phyloP scores from a whole-genome alignment of 176 grass and related monocot species.

The Chloris gayana region DNA sequence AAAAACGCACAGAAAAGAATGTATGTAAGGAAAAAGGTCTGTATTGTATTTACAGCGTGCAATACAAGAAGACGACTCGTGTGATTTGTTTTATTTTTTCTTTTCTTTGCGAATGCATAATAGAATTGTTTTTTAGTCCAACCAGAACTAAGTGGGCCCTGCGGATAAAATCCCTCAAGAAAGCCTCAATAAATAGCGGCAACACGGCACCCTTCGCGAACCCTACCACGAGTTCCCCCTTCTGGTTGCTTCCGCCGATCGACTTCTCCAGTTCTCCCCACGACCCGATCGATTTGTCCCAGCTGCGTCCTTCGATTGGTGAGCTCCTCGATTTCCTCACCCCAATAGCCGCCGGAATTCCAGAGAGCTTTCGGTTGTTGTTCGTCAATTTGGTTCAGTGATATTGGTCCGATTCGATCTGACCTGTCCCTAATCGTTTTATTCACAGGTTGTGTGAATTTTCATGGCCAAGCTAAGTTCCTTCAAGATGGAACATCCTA shows the following conservation, averaged over 20 bases:
- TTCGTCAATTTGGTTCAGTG: slow-evolving; percentile 3
- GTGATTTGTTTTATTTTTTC: too few species aligned
- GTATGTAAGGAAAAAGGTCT: too few species aligned
- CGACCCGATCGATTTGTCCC: background rate
- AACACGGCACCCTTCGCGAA: slow-evolving; percentile 40
- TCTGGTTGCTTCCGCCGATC: slow-evolving; percentile 45
- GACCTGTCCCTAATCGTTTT: background rate
- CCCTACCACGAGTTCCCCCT: slow-evolving; percentile 46
- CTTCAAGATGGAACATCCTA: slow-evolving; percentile 62
- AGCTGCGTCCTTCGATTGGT: slow-evolving; percentile 5
- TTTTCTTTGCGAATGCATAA: background rate
- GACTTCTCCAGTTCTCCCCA: slow-evolving; percentile 21
- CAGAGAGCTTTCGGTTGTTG: slow-evolving; percentile 1
- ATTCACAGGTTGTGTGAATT: background rate
- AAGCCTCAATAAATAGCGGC: slow-evolving; percentile 35
- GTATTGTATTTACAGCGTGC: too few species aligned
- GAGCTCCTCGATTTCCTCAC: slow-evolving; percentile 23
- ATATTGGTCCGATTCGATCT: slow-evolving; percentile 15
- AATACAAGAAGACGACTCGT: too few species aligned
- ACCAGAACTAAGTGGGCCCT: background rate
- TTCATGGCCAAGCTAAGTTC: slow-evolving; percentile 53
- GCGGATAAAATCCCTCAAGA: slow-evolving; percentile 4
- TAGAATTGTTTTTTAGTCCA: background rate
- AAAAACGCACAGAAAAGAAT: too few species aligned
- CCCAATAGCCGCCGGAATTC: slow-evolving; percentile 5